Percentiles rank a stretch among this genome's conserved stretches.
Conservation (phyloP, 2,329 filamentous ascomycete species). For the Chaetomium sp. region DNA sequence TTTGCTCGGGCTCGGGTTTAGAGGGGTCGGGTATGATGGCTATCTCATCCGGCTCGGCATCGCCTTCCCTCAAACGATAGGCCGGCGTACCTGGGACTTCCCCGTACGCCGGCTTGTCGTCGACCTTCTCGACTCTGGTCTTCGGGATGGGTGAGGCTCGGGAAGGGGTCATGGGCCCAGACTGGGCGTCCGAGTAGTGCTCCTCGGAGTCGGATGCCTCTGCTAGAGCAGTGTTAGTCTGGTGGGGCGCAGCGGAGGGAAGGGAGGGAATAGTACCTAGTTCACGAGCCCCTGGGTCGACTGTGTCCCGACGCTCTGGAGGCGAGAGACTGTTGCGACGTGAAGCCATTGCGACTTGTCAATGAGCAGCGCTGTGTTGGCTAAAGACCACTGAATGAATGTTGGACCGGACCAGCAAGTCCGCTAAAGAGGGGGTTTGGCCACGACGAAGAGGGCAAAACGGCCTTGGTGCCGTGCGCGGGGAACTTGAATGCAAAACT, state of each 20-base stretch:
- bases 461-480: constrained; percentile 4
- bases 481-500: not conserved
- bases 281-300: constrained; percentile 63
- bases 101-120: constrained; percentile 60
- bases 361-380: not conserved
- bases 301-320: constrained; percentile 46
- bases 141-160: constrained; percentile 57
- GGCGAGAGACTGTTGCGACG: constrained; percentile 45
- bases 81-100: constrained; percentile 64
- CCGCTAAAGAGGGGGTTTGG: constrained; percentile 9
- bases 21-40: constrained; percentile 48
- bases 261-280: constrained; percentile 48
- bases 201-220: constrained; percentile 67
- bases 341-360: constrained; percentile 37
- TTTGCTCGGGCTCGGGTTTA: constrained; percentile 33
- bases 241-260: constrained; percentile 16
- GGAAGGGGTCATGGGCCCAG: constrained; percentile 48
- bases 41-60: constrained; percentile 64
- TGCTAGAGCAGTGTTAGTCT: constrained; percentile 34
- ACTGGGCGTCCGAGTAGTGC: constrained; percentile 69
- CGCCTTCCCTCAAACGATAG: constrained; percentile 56
- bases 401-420: not conserved
- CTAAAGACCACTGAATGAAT: not conserved
- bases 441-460: not conserved
- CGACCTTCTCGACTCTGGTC: constrained; percentile 61